Conservation (phyloP, 2,329 filamentous ascomycete genomes). For the Paracoccidioides brasiliensis region DNA sequence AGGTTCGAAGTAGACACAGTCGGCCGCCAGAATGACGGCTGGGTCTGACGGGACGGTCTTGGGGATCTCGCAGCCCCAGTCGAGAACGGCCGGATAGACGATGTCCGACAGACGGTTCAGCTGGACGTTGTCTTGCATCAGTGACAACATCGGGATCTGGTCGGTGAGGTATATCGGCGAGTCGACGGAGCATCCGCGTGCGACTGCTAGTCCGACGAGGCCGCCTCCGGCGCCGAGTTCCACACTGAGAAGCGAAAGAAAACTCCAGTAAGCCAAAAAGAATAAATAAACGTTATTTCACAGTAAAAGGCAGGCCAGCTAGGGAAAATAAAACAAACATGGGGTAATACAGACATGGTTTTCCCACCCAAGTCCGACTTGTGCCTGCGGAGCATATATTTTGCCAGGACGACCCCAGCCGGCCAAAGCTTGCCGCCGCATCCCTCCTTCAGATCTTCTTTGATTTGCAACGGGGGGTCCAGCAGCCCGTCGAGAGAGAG, state of each 20-base stretch:
- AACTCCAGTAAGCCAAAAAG: conserved; percentile 4
- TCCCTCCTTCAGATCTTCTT: conserved; percentile 74
- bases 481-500: conserved; percentile 63
- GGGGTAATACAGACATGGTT: conserved; percentile 46
- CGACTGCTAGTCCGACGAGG: conserved; percentile 57
- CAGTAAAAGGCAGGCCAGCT: not conserved
- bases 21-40: conserved; percentile 79
- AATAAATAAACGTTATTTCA: not conserved
- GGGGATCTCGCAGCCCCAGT: conserved; percentile 51
- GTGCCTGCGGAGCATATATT: conserved; percentile 70
- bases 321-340: not conserved
- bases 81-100: conserved; percentile 57
- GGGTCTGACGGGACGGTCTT: conserved; percentile 40
- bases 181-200: conserved; percentile 41
- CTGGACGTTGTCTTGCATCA: conserved; percentile 80
- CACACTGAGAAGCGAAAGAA: conserved; percentile 43
- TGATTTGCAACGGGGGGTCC: conserved; percentile 54
- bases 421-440: conserved; percentile 94
- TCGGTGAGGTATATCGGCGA: conserved; percentile 68
- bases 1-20: conserved; percentile 95
- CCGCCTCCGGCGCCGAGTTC: conserved; percentile 89
- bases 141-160: conserved; percentile 66
- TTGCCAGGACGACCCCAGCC: conserved; percentile 75
- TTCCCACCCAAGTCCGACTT: conserved; percentile 48
- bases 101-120: conserved; percentile 57